Evolutionary conservation across 2,329 filamentous ascomycete species (phyloP).

Genomic region (Drechslera avenae): DNA sequence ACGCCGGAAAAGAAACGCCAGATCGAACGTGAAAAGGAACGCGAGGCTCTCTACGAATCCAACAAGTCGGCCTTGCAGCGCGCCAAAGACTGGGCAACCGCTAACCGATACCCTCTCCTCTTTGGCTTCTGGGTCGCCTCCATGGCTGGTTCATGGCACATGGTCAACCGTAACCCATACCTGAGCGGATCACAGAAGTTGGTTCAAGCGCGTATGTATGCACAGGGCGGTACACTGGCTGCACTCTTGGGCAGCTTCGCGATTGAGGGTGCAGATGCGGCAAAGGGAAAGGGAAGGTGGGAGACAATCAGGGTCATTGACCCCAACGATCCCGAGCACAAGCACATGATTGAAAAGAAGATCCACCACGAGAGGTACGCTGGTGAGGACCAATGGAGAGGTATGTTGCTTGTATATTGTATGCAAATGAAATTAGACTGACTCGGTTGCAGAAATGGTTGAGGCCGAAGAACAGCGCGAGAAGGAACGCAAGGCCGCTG

Average conservation of each 20-base stretch:
- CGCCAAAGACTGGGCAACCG: conserved; percentile 72
- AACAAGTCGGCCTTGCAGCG: conserved; percentile 65
- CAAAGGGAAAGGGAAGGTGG: conserved; percentile 76
- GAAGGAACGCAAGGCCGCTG: conserved; percentile 54
- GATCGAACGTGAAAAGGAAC: conserved; percentile 35
- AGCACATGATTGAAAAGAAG: conserved; percentile 82
- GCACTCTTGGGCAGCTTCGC: conserved; percentile 82
- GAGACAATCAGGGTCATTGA: conserved; percentile 83
- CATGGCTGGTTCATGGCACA: conserved; percentile 73
- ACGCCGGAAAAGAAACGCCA: conserved; percentile 60
- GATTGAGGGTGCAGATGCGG: conserved; percentile 81
- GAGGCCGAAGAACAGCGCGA: conserved; percentile 73
- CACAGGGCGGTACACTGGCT: conserved; percentile 84
- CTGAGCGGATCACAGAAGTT: conserved; percentile 81
- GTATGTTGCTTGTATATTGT: conserved; percentile 54
- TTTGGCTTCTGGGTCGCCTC: conserved; percentile 79
- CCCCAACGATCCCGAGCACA: conserved; percentile 80
- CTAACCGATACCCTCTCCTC: conserved; percentile 87
- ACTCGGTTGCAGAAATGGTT: conserved; percentile 71
- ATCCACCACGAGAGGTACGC: conserved; percentile 86
- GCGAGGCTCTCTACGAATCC: conserved; percentile 52
- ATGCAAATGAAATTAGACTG: conserved; percentile 14
- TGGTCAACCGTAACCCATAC: conserved; percentile 79
- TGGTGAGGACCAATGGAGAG: conserved; percentile 92
- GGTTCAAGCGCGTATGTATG: conserved; percentile 93